Base-by-base conservation (phyloP, 352 stramenopile genomes). In the Globisporangium sylvaticum region DNA sequence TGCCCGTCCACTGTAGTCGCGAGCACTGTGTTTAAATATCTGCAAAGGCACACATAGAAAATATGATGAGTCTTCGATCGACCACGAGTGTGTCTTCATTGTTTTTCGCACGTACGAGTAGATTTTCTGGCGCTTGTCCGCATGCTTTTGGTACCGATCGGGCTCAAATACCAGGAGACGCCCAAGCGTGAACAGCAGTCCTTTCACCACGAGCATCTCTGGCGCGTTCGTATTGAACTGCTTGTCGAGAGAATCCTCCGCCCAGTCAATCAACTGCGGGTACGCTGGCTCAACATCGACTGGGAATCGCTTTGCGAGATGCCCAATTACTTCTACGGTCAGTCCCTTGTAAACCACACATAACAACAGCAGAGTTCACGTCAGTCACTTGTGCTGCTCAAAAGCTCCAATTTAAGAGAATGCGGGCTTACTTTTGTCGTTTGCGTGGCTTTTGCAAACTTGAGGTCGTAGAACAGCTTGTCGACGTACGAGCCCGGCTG, bases 201-300 rank as follows among this genome's bases (percentile, higher is more conserved):
- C 87, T 63, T 82, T 88, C 32, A 93, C 79, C n/a, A 92, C 65
- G 67, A 90, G 76, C 74, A 92, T 85, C 66, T 95, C 84, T 5
- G 87, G 84, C 1, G 72, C 68, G 50, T 78, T 82, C 7, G 77
- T 82, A 5, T 74, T 70, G 48, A 93, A 95, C 50, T 95, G 87
- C 64, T 92, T 90, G 20, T 92, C 80, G 50, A 95, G 70, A 25
- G 71, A 65, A 12, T 83, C 78, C 71, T 95, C 87, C 29, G 87
- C 83, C 87, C 87, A 95, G 31, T 67, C 70, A 9, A 93, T 46
- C 34, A 91, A 55, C 12, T 75, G n/a, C 1, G 44, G 10, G 48
- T 78, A 72, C 53, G 64, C 65, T 0, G 67, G 42, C 15, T 77
- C 53, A 18, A 86, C 50, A 8, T 90, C 68, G 0, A 34, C 9